Percentiles rank a stretch among this genome's conserved stretches.
Conservation (phyloP, 345 rosid genomes). For the Gossypium ekmanianum region DNA sequence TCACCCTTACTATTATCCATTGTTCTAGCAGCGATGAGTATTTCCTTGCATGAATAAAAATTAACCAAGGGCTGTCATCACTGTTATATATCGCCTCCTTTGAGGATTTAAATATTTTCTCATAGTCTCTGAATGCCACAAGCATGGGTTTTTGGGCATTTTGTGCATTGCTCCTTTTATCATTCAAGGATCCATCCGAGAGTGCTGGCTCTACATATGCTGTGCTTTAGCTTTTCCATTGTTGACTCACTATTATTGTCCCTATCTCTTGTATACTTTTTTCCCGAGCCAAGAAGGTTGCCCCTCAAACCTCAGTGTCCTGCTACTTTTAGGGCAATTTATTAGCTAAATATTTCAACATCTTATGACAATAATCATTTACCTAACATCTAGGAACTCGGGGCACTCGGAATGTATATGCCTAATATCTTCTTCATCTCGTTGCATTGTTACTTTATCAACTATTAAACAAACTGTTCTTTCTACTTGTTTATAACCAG, state of each 20-base stretch:
- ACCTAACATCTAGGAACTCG: neutral
- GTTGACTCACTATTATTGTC: neutral
- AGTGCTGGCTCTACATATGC: neutral
- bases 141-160: neutral
- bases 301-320: neutral
- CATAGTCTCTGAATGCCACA: neutral
- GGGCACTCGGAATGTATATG: neutral
- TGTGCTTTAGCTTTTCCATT: neutral
- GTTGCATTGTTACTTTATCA: neutral
- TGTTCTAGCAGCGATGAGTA: too few species aligned
- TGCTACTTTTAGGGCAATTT: neutral
- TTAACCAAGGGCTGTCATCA: neutral
- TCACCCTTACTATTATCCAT: too few species aligned
- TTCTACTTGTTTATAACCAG: neutral
- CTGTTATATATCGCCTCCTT: neutral
- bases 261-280: neutral
- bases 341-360: slow-evolving; percentile 5
- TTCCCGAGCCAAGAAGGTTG: neutral
- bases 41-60: neutral
- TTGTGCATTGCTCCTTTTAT: neutral
- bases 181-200: neutral
- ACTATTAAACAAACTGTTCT: neutral
- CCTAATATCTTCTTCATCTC: neutral
- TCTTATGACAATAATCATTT: neutral
- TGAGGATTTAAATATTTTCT: neutral